Percentiles rank a stretch among this genome's conserved stretches.
phyloP scores from a whole-genome alignment of 176 grass and related monocot species.

The Carex myosuroides region DNA sequence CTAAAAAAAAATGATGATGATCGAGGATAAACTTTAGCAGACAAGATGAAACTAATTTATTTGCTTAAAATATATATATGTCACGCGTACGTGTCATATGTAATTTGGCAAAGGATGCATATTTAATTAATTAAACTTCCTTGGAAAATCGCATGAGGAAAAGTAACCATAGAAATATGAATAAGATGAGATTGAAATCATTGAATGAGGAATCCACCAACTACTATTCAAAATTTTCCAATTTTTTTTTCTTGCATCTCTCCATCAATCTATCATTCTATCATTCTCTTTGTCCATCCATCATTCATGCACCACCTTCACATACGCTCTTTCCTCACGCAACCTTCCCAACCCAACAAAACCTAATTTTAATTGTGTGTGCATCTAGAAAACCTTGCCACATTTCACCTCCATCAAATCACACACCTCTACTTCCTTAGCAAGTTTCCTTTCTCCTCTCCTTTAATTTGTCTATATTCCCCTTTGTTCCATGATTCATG shows the following conservation, averaged over 20 bases:
- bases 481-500: background rate
- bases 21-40: too few relatives aligned
- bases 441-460: background rate
- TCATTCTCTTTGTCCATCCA: background rate
- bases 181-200: too few relatives aligned
- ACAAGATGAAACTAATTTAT: background rate
- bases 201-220: background rate
- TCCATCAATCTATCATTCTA: background rate
- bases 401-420: conserved; percentile 8
- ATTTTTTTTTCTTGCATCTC: background rate
- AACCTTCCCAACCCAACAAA: conserved; percentile 3
- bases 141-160: background rate
- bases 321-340: background rate
- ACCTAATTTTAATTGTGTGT: background rate
- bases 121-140: background rate
- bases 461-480: background rate
- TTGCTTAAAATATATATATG: too few relatives aligned
- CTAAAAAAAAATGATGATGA: background rate
- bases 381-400: background rate
- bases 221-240: background rate
- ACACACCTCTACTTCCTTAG: background rate
- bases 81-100: background rate
- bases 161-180: background rate
- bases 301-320: background rate
- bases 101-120: background rate